Evolutionary conservation across 345 rosid species (phyloP).

Genomic region (Aquilaria yunnanensis): DNA sequence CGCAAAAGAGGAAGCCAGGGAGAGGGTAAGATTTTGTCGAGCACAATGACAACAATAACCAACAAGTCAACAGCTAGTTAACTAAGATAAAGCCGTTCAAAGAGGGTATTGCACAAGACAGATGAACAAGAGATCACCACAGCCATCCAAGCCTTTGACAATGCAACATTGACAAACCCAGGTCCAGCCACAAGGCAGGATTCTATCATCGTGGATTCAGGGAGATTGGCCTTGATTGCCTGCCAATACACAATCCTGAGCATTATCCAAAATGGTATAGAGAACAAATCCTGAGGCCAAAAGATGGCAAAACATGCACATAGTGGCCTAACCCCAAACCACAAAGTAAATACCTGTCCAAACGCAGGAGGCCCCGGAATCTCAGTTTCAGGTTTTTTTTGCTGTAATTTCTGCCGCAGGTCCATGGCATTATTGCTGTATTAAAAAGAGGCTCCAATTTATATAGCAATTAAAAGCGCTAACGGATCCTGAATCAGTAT

Average conservation of each 20-base stretch:
- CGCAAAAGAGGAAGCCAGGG: slow-evolving; percentile 14
- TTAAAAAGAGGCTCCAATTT: background rate
- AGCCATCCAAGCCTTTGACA: slow-evolving; percentile 78
- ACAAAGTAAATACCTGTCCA: slow-evolving; percentile 53
- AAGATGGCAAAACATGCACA: background rate
- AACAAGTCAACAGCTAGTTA: background rate
- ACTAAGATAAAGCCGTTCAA: background rate
- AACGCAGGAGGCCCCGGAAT: slow-evolving; percentile 74
- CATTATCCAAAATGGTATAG: background rate
- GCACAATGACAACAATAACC: slow-evolving; percentile 1
- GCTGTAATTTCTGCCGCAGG: slow-evolving; percentile 65
- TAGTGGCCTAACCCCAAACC: background rate
- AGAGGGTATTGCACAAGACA: background rate
- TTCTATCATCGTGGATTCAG: slow-evolving; percentile 73
- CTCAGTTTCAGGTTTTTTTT: slow-evolving; percentile 32
- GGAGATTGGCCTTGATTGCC: slow-evolving; percentile 75
- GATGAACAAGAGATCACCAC: slow-evolving; percentile 40
- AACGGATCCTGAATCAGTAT: background rate
- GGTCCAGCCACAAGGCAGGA: slow-evolving; percentile 86
- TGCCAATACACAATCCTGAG: slow-evolving; percentile 20
- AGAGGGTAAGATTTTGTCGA: background rate
- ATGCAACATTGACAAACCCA: slow-evolving; percentile 78
- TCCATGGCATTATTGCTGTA: slow-evolving; percentile 95
- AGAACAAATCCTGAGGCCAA: too few relatives aligned
- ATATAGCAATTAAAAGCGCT: background rate